Evolutionary conservation across 768 basidiomycete genomes (phyloP), one percentile per base, ranked within the genome.

Genomic region (Hemileccinum rubropunctum): DNA sequence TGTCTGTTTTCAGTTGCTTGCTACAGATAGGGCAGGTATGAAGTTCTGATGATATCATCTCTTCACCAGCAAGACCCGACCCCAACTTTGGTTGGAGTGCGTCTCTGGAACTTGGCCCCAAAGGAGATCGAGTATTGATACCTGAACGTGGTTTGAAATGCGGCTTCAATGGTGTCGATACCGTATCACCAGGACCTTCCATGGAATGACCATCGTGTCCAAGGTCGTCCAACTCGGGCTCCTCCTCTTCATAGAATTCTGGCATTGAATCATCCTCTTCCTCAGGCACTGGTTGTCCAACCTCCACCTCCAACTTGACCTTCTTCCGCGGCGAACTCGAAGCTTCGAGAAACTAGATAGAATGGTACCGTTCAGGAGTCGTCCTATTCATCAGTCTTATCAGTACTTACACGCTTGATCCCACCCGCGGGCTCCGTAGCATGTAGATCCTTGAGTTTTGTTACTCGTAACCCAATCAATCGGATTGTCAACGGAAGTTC

Each of bases 401-500:
- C n/a, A 14, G n/a, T 17, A 62, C 76, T 45, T 61, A 91, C 93
- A 48, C 83, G 77, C 64, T 88, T 86, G 53, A 97, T 91, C 1
- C 90, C 87, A 45, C 66, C 72, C 4, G 59, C 36, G 12, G 73
- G 64, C 35, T 74, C 67, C 38, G 61, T 51, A 6, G 75, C 74
- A 50, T 78, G 77, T 27, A 95, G 68, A 69, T 99, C 95, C 61
- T 89, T 90, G 57, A 99, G 71, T 54, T 91, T 95, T 4, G 91
- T 94, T 10, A 95, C 77, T 39, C 95, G 76, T 23, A 99, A 71
- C 6, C 95, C 95, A 55, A 99, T 86, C 18, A 99, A 74, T 28
- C 95, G 79, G 20, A 98, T 71, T 27, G 78, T 82, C 26, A 95
- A 65, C 1, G 92, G 92, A 32, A 89, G 69, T 66, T 95, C 93